Conservation (phyloP, 805 yeast genomes). For the Pichia phayaonensis region DNA sequence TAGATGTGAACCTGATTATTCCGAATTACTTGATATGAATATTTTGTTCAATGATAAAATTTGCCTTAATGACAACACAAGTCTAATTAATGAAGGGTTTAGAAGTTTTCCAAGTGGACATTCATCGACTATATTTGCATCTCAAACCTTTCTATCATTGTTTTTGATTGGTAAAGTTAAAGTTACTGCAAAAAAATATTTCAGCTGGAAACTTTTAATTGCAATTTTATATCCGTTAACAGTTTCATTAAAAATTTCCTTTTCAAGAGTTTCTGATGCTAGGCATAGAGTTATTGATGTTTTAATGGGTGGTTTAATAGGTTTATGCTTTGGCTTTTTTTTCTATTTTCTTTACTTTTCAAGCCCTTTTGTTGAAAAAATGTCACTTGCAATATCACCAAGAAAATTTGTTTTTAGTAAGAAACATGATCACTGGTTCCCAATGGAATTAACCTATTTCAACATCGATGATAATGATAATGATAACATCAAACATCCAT, state of each 20-base stretch:
- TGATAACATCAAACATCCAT: neutral
- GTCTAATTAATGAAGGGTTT: constrained; percentile 40
- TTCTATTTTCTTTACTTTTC: constrained; percentile 35
- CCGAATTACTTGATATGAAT: constrained; percentile 23
- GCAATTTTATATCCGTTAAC: constrained; percentile 30
- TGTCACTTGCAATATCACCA: constrained; percentile 39
- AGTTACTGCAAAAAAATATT: constrained; percentile 31
- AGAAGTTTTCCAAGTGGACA: constrained; percentile 56
- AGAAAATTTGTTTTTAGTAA: constrained; percentile 25
- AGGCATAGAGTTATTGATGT: constrained; percentile 37
- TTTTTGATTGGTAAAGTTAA: constrained; percentile 29
- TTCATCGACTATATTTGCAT: constrained; percentile 43
- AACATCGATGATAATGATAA: neutral
- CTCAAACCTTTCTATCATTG: constrained; percentile 32
- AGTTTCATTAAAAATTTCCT: constrained; percentile 29
- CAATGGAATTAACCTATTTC: neutral
- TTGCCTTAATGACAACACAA: constrained; percentile 34
- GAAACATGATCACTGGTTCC: neutral
- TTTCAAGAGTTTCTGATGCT: constrained; percentile 41
- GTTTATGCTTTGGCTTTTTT: constrained; percentile 26
- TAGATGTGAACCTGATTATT: constrained; percentile 38
- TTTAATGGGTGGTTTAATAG: constrained; percentile 33
- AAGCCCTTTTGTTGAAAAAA: constrained; percentile 23
- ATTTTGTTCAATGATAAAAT: constrained; percentile 38
- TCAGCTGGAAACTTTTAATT: constrained; percentile 27